Base-by-base conservation (phyloP, 257 asterid species). In the Verbena officinalis region DNA sequence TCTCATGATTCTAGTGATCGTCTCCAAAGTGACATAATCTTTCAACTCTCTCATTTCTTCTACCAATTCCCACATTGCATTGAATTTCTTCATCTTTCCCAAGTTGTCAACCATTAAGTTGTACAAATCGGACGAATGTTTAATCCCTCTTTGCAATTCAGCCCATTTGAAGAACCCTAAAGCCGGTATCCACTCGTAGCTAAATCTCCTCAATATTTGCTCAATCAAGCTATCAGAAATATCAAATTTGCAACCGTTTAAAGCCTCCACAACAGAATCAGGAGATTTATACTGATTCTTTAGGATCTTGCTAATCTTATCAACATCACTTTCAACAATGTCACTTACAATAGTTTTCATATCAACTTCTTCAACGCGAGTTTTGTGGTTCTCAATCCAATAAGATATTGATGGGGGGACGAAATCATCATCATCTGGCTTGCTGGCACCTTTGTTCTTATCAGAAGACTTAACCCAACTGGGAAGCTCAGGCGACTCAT, bases 161-260 rank as follows among this genome's bases (percentile, higher is more conserved):
- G 86, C 89, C 99, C 99, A 94, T 72, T 71, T 84, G 70, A 90
- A 94, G 73, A 86, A 94, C 16, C 99, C 96, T 3, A 73, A 67
- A 60, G 85, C 80, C 5, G 78, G 90, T 50, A 83, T 61, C 97
- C 97, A 94, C 52, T 90, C 95, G 31, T 59, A 78, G 81, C 95
- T 80, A 70, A 90, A 94, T 75, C 97, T 86, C 67, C 63, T 71
- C 65, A 88, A 59, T 42, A 88, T 77, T 73, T 83, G 84, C 87
- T 80, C 85, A 8, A 81, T 76, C 72, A 88, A 73, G 65, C 80
- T 27, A 52, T 81, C 86, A 1, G 90, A 81, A 30, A 86, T 39
- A 48, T 81, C 78, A 59, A 86, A 64, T 60, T 53, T 76, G 70
- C 82, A 79, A 19, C 76, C 82, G 33, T 68, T 71, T 31, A 94